phyloP scores from a whole-genome alignment of 208 protist species.

The Angomonas ambiguus region DNA sequence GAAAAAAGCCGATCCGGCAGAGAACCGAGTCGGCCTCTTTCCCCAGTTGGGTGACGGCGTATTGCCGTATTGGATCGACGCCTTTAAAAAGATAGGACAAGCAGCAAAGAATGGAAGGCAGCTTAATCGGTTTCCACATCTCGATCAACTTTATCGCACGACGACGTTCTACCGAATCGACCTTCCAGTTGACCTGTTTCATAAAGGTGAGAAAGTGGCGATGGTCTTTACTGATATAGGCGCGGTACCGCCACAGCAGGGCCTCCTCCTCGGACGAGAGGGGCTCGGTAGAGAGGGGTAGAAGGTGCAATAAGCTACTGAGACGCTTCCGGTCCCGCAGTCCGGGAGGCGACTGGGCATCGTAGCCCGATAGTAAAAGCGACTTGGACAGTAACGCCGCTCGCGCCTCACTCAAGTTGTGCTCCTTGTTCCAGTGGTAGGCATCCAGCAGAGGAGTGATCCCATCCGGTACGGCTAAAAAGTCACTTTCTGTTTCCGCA shows the following conservation, averaged over 20 bases:
- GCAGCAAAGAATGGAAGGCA: slow-evolving; percentile 66
- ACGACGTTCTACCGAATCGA: slow-evolving; percentile 50
- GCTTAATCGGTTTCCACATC: slow-evolving; percentile 51
- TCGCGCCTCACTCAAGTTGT: slow-evolving; percentile 67
- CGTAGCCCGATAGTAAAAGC: slow-evolving; percentile 38
- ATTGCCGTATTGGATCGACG: slow-evolving; percentile 45
- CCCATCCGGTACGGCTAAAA: slow-evolving; percentile 4
- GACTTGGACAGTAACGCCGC: slow-evolving; percentile 54
- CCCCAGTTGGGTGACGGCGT: slow-evolving; percentile 62
- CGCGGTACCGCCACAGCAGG: slow-evolving; percentile 92
- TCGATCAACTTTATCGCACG: slow-evolving; percentile 67
- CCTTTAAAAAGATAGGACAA: slow-evolving; percentile 68
- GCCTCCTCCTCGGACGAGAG: slow-evolving; percentile 77
- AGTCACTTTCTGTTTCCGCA: background rate
- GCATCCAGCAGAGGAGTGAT: slow-evolving; percentile 34
- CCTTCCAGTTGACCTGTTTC: slow-evolving; percentile 89
- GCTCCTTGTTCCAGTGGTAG: slow-evolving; percentile 36
- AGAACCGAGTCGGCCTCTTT: slow-evolving; percentile 41
- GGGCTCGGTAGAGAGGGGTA: slow-evolving; percentile 54
- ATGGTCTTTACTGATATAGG: slow-evolving; percentile 73
- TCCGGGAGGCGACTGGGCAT: slow-evolving; percentile 31
- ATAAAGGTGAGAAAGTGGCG: slow-evolving; percentile 90
- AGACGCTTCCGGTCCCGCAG: slow-evolving; percentile 64
- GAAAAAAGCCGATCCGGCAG: slow-evolving; percentile 45
- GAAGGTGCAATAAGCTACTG: slow-evolving; percentile 36